phyloP scores from a whole-genome alignment of 108 stramenopile species.

The Stephanodiscus minutulus region DNA sequence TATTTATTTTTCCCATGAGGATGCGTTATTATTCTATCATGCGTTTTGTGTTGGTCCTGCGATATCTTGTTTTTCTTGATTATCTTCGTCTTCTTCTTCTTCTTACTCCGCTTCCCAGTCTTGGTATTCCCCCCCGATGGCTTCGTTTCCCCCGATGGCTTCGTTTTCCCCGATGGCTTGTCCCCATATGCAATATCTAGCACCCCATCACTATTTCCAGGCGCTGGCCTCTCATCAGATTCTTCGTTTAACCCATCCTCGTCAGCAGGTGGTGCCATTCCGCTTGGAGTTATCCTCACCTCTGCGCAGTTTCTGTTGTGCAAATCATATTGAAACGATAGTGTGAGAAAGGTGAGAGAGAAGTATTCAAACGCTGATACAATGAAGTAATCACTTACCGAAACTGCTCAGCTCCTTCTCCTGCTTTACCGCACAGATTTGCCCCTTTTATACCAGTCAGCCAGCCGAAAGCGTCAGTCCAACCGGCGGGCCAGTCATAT shows the following conservation, averaged over 20 bases:
- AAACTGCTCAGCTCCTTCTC: constrained; percentile 14
- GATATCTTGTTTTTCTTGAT: too few species aligned
- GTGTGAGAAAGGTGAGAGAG: not conserved
- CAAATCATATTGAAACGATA: not conserved
- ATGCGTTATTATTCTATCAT: too few species aligned
- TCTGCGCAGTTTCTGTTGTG: constrained; percentile 1
- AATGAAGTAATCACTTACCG: not conserved
- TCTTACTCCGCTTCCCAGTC: not conserved
- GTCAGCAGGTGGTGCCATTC: not conserved
- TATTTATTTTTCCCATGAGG: too few species aligned
- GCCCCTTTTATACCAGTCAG: not conserved
- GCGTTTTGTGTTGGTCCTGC: too few species aligned
- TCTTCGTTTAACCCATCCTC: not conserved
- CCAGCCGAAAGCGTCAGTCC: constrained; percentile 1
- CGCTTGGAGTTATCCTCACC: not conserved
- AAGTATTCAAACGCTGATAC: not conserved
- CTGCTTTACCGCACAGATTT: constrained; percentile 12
- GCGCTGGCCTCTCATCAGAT: not conserved
- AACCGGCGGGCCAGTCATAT: constrained; percentile 46
- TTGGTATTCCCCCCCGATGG: not conserved
- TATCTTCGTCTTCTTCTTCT: too few species aligned
- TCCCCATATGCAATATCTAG: too few species aligned
- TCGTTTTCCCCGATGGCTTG: not conserved
- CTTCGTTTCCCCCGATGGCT: too few species aligned
- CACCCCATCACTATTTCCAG: not conserved